These are phyloP conservation scores for Aspergillus sparsus DNA, from an alignment of 495 filamentous ascomycete species.

Conservation along the genomic window DNA sequence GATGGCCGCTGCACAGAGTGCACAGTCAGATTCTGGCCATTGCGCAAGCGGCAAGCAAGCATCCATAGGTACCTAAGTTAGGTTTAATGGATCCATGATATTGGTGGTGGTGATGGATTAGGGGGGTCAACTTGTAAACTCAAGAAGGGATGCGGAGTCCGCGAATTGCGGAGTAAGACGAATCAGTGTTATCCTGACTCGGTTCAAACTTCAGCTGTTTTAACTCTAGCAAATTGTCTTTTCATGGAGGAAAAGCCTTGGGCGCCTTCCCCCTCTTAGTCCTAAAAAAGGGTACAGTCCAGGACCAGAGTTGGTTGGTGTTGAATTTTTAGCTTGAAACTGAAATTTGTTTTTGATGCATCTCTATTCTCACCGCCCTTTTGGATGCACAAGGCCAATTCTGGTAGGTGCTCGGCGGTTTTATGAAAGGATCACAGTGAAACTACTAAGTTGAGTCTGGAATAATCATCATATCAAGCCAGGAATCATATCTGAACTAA, in stretches of 20 bases:
- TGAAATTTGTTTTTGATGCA: constrained; percentile 1
- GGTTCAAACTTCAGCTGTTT: too few species aligned
- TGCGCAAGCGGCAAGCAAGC: not conserved
- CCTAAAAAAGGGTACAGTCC: not conserved
- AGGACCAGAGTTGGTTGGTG: not conserved
- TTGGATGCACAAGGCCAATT: constrained; percentile 1
- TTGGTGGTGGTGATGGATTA: too few species aligned
- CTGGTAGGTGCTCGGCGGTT: not conserved
- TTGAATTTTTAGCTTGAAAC: not conserved
- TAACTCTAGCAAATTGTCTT: not conserved
- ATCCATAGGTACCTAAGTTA: not conserved
- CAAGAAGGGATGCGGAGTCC: too few species aligned
- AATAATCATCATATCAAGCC: not conserved
- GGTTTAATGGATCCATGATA: too few species aligned
- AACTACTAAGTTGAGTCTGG: not conserved
- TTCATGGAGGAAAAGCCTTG: not conserved
- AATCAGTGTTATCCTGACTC: too few species aligned
- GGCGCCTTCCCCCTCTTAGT: not conserved
- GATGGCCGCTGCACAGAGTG: not conserved
- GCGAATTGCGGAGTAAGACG: too few species aligned
- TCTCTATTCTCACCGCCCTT: constrained; percentile 16
- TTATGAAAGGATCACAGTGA: not conserved
- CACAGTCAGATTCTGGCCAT: not conserved
- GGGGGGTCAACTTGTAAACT: too few species aligned
- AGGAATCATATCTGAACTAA: not conserved